Conservation (phyloP, 345 rosid genomes). For the Anacardium occidentale region DNA sequence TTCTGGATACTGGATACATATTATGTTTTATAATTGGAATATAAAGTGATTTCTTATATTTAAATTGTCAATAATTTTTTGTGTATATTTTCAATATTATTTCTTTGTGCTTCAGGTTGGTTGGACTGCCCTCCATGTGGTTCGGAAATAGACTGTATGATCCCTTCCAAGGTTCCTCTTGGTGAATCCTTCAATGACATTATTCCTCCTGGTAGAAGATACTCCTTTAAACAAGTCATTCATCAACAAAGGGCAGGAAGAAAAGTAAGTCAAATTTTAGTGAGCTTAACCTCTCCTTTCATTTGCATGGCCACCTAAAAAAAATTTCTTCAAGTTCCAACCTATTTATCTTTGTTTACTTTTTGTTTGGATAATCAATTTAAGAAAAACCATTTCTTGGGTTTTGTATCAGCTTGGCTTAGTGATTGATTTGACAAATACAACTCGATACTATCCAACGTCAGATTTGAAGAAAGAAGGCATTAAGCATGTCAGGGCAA, state of each 20-base stretch:
- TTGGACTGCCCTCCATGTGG: slow-evolving; percentile 86
- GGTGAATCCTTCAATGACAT: slow-evolving; percentile 70
- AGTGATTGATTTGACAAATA: slow-evolving; percentile 98
- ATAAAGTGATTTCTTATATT: slow-evolving; percentile 3
- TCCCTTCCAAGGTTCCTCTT: slow-evolving; percentile 97
- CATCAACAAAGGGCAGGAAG: slow-evolving; percentile 77
- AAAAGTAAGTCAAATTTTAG: slow-evolving; percentile 46
- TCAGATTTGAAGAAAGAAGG: slow-evolving; percentile 77
- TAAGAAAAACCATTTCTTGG: background rate
- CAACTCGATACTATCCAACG: slow-evolving; percentile 76
- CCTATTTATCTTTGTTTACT: background rate
- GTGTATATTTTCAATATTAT: background rate
- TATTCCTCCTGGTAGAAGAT: slow-evolving; percentile 91
- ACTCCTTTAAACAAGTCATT: slow-evolving; percentile 91
- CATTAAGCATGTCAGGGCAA: slow-evolving; percentile 91
- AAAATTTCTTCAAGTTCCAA: background rate
- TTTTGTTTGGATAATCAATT: slow-evolving; percentile 2
- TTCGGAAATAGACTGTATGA: slow-evolving; percentile 57
- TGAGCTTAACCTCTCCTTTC: background rate
- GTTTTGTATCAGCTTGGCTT: slow-evolving; percentile 75
- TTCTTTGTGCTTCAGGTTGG: slow-evolving; percentile 64
- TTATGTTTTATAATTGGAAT: background rate
- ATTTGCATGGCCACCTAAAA: background rate
- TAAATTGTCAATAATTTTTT: background rate
- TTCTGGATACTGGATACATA: background rate